These are phyloP conservation scores for Heliamphora pulchella DNA, from an alignment of 179 eudicot species.

Conservation along the genomic window DNA sequence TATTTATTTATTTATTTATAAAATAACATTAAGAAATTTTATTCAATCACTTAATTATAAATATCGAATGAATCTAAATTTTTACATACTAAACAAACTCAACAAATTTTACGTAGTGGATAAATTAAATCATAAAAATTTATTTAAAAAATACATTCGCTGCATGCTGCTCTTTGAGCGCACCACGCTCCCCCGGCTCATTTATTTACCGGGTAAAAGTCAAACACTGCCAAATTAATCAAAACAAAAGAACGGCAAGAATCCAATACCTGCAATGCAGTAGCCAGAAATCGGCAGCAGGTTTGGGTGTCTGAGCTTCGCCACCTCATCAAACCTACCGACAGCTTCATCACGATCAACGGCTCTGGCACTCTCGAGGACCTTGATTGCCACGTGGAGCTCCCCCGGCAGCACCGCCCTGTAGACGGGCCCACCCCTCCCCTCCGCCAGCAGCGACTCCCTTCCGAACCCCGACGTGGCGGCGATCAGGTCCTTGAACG, in stretches of 20 bases:
- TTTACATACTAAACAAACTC: no score
- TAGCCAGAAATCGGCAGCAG: constrained; percentile 80
- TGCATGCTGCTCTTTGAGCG: no score
- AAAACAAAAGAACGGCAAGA: neutral
- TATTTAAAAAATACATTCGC: no score
- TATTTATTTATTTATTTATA: no score
- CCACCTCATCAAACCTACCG: constrained; percentile 60
- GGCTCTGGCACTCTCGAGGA: constrained; percentile 52
- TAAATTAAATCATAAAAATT: no score
- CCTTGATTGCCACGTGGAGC: constrained; percentile 93
- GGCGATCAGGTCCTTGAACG: constrained; percentile 73
- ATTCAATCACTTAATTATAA: no score
- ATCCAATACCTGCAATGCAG: constrained; percentile 79
- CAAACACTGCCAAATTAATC: neutral
- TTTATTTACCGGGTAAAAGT: no score
- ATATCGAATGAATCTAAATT: no score
- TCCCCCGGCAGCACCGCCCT: constrained; percentile 84
- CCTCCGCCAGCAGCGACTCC: constrained; percentile 73
- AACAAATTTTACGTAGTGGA: no score
- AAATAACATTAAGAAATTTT: no score
- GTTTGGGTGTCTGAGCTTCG: constrained; percentile 66
- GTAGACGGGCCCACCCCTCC: constrained; percentile 82
- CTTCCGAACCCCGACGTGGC: constrained; percentile 90
- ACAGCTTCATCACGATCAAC: constrained; percentile 45
- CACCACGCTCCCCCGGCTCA: no score